phyloP scores from a whole-genome alignment of 108 stramenopile genomes.

The Cyclostephanos tholiformis region DNA sequence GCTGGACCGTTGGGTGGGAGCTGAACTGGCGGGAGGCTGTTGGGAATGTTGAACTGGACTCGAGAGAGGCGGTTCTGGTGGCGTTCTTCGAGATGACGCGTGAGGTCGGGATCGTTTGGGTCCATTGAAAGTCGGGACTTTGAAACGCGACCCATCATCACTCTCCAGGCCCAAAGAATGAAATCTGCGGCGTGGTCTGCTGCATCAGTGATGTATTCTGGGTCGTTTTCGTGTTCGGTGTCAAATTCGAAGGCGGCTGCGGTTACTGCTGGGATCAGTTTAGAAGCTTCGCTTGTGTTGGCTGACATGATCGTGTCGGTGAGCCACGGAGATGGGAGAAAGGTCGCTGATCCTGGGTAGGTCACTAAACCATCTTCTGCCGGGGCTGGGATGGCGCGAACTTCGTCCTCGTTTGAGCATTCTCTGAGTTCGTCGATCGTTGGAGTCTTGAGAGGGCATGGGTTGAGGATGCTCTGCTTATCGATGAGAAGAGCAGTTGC shows the following conservation, averaged over 20 bases:
- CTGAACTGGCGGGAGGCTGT: neutral
- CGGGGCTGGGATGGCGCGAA: neutral
- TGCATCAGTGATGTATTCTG: neutral
- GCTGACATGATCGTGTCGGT: neutral
- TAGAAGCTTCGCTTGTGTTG: neutral
- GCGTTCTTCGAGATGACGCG: neutral
- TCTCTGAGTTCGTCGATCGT: neutral
- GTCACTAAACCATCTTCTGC: neutral
- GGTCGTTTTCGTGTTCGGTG: neutral
- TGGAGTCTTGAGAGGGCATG: neutral
- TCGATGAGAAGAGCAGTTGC: no score
- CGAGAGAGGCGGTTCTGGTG: neutral
- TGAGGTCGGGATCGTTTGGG: neutral
- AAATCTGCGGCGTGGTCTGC: neutral
- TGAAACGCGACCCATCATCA: neutral
- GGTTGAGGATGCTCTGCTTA: no score
- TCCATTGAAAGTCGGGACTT: neutral
- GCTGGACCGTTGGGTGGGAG: neutral
- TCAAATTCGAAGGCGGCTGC: slow-evolving; percentile 5
- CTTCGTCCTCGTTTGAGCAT: neutral
- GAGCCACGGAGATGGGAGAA: neutral
- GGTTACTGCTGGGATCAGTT: neutral
- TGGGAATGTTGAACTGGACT: no score
- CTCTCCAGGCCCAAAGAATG: neutral
- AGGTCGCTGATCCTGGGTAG: no score